phyloP scores from a whole-genome alignment of 2,329 filamentous ascomycete genomes.

The Colletotrichum echinochloae region DNA sequence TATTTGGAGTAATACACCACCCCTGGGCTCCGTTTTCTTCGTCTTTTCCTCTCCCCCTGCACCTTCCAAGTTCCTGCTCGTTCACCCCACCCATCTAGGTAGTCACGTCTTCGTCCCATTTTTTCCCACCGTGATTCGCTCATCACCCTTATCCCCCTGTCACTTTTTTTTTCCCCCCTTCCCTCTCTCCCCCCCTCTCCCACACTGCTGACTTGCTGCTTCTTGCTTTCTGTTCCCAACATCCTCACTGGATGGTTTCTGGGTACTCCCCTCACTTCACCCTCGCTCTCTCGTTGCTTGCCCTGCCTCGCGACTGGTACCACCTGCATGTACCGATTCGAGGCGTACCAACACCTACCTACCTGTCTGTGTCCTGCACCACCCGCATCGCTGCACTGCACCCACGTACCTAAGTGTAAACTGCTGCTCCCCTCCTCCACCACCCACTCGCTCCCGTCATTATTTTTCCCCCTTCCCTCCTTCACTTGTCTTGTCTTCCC shows the following conservation, averaged over 20 bases:
- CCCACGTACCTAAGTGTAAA: conserved; percentile 23
- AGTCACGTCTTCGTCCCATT: conserved; percentile 8
- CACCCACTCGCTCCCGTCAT: conserved; percentile 19
- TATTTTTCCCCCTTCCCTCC: conserved; percentile 42
- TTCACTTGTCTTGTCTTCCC: conserved; percentile 43
- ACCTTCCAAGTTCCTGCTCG: conserved; percentile 1
- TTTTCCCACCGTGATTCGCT: conserved; percentile 4
- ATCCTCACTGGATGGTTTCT: conserved; percentile 1
- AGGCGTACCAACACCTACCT: neutral
- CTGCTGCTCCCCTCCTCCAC: conserved; percentile 27
- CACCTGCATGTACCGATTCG: conserved; percentile 6
- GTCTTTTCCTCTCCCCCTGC: neutral
- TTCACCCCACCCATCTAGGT: neutral
- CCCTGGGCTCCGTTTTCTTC: conserved; percentile 8
- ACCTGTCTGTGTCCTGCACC: neutral
- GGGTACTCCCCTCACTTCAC: conserved; percentile 3
- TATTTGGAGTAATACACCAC: neutral
- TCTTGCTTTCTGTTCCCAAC: conserved; percentile 5
- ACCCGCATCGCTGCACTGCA: neutral
- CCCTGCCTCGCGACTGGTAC: conserved; percentile 13
- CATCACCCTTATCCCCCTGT: conserved; percentile 9
- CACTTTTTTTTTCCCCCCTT: neutral
- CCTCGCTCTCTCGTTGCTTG: conserved; percentile 4
- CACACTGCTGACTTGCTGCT: conserved; percentile 8
- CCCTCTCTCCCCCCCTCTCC: neutral